A percentile compares a stretch with the other conserved stretches of the same genome.
Conservation (phyloP, 768 basidiomycete species). For the Lyophyllum decastes region DNA sequence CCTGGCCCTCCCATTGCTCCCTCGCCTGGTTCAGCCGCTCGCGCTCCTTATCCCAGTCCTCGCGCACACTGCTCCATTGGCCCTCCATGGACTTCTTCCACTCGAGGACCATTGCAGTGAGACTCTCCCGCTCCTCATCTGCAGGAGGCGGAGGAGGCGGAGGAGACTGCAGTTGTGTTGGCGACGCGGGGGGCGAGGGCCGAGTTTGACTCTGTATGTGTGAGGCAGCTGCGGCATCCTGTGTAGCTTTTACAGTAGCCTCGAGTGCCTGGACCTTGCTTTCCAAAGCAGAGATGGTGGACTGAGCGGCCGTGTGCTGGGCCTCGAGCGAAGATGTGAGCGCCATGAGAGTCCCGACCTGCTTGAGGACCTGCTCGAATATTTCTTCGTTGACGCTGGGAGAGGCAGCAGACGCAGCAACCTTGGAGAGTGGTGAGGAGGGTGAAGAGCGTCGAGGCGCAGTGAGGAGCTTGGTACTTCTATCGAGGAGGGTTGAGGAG, state of each 20-base stretch:
- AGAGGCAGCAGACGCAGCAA: conserved; percentile 14
- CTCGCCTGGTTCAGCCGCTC: conserved; percentile 71
- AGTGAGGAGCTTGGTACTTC: conserved; percentile 10
- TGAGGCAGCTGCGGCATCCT: conserved; percentile 36
- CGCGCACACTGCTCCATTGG: conserved; percentile 74
- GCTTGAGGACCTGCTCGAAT: conserved; percentile 63
- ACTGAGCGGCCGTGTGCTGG: conserved; percentile 77
- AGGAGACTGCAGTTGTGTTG: conserved; percentile 7
- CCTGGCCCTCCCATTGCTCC: conserved; percentile 78
- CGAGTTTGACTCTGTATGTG: conserved; percentile 8
- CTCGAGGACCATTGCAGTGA: conserved; percentile 57
- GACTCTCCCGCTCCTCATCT: conserved; percentile 43
- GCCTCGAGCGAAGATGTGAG: conserved; percentile 73
- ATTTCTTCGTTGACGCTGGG: conserved; percentile 55
- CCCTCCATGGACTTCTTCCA: conserved; percentile 84
- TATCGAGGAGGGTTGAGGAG: conserved; percentile 14
- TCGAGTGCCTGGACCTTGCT: conserved; percentile 72
- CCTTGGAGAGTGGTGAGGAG: conserved; percentile 27
- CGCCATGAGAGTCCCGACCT: conserved; percentile 76
- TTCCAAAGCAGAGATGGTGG: conserved; percentile 70
- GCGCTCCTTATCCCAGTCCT: conserved; percentile 83
- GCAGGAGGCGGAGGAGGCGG: not conserved
- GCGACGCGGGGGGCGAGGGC: conserved; percentile 8
- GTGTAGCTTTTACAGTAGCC: conserved; percentile 48
- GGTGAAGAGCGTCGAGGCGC: conserved; percentile 20